Evolutionary conservation across 495 filamentous ascomycete species (phyloP).

Genomic region (Penicillium coffeae): DNA sequence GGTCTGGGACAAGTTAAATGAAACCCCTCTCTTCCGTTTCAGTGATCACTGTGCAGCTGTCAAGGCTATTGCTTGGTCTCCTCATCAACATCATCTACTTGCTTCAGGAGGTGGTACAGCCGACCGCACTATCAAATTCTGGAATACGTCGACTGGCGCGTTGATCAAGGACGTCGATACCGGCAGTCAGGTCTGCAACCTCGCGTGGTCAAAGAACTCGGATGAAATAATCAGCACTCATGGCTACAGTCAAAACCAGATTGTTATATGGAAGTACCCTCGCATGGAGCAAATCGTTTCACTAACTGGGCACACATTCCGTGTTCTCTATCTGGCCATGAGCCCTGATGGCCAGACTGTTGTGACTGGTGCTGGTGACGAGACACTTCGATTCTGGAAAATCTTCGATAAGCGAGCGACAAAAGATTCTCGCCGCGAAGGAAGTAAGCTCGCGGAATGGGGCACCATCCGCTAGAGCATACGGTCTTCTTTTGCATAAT

Average conservation of each 20-base stretch:
- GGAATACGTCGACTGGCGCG: conserved; percentile 81
- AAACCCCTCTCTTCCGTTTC: conserved; percentile 86
- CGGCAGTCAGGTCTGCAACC: conserved; percentile 93
- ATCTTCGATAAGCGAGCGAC: conserved; percentile 71
- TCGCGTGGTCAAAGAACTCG: conserved; percentile 91
- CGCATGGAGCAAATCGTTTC: conserved; percentile 95
- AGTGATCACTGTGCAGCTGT: conserved; percentile 91
- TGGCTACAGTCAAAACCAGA: conserved; percentile 97
- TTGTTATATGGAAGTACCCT: conserved; percentile 98
- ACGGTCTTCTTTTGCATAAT: conserved; percentile 10
- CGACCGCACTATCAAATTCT: conserved; percentile 94
- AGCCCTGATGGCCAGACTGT: conserved; percentile 90
- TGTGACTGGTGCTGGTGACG: conserved; percentile 94
- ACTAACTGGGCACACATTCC: conserved; percentile 91
- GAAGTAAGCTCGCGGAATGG: conserved; percentile 58
- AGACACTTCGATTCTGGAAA: conserved; percentile 96
- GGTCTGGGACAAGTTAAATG: conserved; percentile 92
- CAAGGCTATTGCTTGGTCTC: conserved; percentile 98
- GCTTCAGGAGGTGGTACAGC: conserved; percentile 97
- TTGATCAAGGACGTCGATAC: conserved; percentile 86
- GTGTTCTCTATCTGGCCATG: conserved; percentile 95
- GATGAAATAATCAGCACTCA: conserved; percentile 97
- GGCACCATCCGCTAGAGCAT: conserved; percentile 2
- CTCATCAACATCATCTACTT: conserved; percentile 86
- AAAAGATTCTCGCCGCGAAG: conserved; percentile 47